Conservation (phyloP, 495 filamentous ascomycete species). For the Lepraria neglecta region DNA sequence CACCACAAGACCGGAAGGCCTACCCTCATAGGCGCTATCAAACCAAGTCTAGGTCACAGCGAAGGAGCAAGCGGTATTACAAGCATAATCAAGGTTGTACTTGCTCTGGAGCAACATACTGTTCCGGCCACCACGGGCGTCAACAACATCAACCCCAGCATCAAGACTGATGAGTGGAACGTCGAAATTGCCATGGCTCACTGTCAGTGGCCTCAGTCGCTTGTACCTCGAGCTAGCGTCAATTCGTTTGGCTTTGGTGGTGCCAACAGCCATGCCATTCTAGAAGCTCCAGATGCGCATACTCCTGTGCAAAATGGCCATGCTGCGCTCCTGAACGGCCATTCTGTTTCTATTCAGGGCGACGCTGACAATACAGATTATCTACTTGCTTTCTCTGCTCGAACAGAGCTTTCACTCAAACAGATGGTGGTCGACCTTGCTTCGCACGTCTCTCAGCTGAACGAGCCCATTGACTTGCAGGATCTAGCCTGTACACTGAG, state of each 20-base stretch:
- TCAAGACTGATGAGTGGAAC: slow-evolving; percentile 32
- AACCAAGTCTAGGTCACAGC: slow-evolving; percentile 43
- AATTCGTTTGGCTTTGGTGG: slow-evolving; percentile 43
- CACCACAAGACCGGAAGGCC: background rate
- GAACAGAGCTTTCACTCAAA: too few species aligned
- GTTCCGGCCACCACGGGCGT: slow-evolving; percentile 43
- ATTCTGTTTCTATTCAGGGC: too few species aligned
- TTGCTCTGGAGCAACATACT: slow-evolving; percentile 40
- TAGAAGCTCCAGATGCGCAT: slow-evolving; percentile 23
- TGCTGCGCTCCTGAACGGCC: too few species aligned
- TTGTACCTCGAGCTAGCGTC: slow-evolving; percentile 24
- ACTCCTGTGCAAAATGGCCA: too few species aligned
- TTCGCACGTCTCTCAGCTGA: too few species aligned
- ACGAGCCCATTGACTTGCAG: too few species aligned
- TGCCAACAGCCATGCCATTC: slow-evolving; percentile 38
- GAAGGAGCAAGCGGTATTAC: slow-evolving; percentile 42
- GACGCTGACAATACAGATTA: too few species aligned
- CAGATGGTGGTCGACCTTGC: too few species aligned
- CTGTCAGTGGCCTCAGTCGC: slow-evolving; percentile 7
- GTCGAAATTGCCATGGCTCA: slow-evolving; percentile 12
- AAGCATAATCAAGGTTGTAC: slow-evolving; percentile 46
- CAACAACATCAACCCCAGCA: slow-evolving; percentile 34
- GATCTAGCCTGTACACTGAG: background rate
- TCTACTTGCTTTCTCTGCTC: too few species aligned
- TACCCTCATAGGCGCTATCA: slow-evolving; percentile 28